phyloP scores from a whole-genome alignment of 1,139 yeast species.

The Blastobotrys elegans region DNA sequence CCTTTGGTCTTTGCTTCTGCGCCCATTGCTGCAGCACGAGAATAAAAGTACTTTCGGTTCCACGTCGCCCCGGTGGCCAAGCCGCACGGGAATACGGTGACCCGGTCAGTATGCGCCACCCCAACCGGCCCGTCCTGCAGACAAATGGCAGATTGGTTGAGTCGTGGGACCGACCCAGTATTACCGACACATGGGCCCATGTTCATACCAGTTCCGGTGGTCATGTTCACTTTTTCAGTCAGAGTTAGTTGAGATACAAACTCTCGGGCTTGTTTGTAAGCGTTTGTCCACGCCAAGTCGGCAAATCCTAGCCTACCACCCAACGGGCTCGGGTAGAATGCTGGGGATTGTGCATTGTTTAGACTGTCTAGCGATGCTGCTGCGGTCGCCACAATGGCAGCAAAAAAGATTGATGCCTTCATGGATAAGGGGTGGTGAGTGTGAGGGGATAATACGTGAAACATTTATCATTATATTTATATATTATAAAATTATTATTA shows the following conservation, averaged over 20 bases:
- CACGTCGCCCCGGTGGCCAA: constrained; percentile 56
- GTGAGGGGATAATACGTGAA: no score
- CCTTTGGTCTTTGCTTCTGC: constrained; percentile 53
- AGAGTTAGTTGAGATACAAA: constrained; percentile 52
- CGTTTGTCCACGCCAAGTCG: constrained; percentile 45
- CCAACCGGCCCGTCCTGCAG: constrained; percentile 65
- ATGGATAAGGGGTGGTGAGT: no score
- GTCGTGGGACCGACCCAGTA: constrained; percentile 50
- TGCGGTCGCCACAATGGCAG: background rate
- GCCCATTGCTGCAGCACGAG: constrained; percentile 55
- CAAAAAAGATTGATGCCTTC: no score
- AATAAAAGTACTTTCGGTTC: constrained; percentile 47
- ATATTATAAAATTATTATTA: no score
- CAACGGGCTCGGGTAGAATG: constrained; percentile 5
- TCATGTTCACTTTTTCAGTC: constrained; percentile 55
- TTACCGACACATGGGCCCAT: constrained; percentile 54
- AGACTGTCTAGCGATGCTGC: no score
- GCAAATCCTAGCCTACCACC: constrained; percentile 6
- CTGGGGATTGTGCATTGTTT: background rate
- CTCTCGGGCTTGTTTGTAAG: constrained; percentile 51
- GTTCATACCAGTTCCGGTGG: constrained; percentile 60
- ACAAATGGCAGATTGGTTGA: constrained; percentile 54
- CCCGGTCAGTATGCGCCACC: constrained; percentile 53
- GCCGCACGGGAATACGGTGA: constrained; percentile 56
- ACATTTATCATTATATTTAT: no score